Conservation (phyloP, 352 stramenopile species). For the Globisporangium takayamanum region DNA sequence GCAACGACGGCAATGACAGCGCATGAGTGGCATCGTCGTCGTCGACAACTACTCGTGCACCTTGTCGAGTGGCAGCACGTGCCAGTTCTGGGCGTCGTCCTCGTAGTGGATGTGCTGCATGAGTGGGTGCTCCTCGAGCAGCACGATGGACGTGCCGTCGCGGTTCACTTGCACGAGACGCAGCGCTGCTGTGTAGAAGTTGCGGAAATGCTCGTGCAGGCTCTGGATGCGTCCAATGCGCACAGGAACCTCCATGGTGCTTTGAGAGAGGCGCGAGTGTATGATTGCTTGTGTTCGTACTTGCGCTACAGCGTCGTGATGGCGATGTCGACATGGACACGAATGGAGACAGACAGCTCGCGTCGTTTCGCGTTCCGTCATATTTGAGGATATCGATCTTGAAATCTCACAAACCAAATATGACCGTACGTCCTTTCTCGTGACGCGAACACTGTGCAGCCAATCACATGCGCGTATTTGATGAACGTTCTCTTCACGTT, state of each 20-base stretch:
- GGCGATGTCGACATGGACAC: neutral
- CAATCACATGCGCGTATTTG: neutral
- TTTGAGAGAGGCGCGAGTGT: too few relatives aligned
- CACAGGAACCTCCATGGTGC: constrained; percentile 17
- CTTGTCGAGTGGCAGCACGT: constrained; percentile 48
- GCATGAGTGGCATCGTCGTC: too few relatives aligned
- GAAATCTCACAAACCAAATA: neutral
- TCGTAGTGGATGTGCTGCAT: constrained; percentile 59
- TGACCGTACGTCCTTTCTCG: neutral
- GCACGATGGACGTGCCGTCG: constrained; percentile 32
- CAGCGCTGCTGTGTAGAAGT: constrained; percentile 57
- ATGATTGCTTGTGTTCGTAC: neutral
- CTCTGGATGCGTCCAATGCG: constrained; percentile 11
- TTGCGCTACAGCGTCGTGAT: neutral
- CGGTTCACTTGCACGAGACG: constrained; percentile 43
- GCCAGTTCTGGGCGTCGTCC: constrained; percentile 67
- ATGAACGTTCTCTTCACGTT: neutral
- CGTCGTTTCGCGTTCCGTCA: neutral
- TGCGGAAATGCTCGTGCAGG: constrained; percentile 30
- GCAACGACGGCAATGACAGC: neutral
- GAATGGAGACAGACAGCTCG: neutral
- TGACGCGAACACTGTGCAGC: neutral
- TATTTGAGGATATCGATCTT: neutral
- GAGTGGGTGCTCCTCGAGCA: constrained; percentile 34
- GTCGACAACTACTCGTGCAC: constrained; percentile 9